Evolutionary conservation across 202 grass and related monocot species (phyloP), one percentile per base, ranked within the genome.

Genomic region (Schoenoplectus tabernaemontani): DNA sequence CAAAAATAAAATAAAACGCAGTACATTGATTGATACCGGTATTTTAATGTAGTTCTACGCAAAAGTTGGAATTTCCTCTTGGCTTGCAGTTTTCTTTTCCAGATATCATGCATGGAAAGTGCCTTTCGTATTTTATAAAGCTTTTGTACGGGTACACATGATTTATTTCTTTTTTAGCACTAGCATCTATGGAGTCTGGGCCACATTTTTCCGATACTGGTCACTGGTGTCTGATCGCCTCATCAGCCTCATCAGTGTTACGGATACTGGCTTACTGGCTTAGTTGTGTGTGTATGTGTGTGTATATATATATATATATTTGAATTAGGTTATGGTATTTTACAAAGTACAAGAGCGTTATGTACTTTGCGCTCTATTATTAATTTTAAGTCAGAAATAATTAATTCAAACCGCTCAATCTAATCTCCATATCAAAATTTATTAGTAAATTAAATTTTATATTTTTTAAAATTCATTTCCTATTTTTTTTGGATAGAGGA

Each of bases 141-240:
- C 46, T 54, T 74, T 74, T 74, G 70, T 74, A 74, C 28, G 44
- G 44, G 70, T 74, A 74, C 70, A 54, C 70, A 74, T 53, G 15
- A n/a, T 74, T 74, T 33, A 4, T 34, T 53, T 53, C 54, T 34
- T 16, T 28, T 46, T 26, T 51, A 0, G 0, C 30, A 5, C 15
- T 5, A 6, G 24, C 6, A 53, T 74, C 46, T 74, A 24, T 74
- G 22, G 46, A 28, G 26, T 74, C 46, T 74, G 16, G 46, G 26
- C 46, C 46, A 51, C 69, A 34, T 53, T 47, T 74, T 51, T 24
- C 23, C 19, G 26, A 74, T 50, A 17, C 17, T 51, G 13, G n/a
- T n/a, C n/a, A 48, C 51, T 2, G 42, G 43, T 48, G 24, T 72
- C 43, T 48, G 67, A 22, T 72, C 22, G 23, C 15, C 43, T 13